Evolutionary conservation across 2,329 filamentous ascomycete species (phyloP).

Genomic region (Chrysoporthe cubensis): DNA sequence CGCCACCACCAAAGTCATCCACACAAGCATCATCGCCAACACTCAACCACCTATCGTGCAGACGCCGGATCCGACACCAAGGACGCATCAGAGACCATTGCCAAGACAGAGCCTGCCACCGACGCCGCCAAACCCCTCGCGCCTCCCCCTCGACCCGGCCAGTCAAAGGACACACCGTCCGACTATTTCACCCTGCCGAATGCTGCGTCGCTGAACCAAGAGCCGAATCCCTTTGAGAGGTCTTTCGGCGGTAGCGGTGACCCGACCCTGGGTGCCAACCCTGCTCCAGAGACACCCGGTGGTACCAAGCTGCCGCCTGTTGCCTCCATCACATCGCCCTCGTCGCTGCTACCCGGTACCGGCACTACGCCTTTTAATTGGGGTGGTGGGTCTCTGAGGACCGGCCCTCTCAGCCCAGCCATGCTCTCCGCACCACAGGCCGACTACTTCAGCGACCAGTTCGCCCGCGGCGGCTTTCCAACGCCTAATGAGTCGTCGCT

Average conservation of each 20-base stretch:
- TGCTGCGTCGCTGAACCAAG: constrained; percentile 65
- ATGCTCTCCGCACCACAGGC: constrained; percentile 88
- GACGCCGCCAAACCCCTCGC: constrained; percentile 69
- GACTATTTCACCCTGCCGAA: constrained; percentile 72
- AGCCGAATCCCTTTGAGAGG: constrained; percentile 96
- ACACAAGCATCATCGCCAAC: constrained; percentile 25
- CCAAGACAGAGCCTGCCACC: constrained; percentile 58
- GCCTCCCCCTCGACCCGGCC: constrained; percentile 69
- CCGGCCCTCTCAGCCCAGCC: constrained; percentile 91
- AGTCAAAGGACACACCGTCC: constrained; percentile 54
- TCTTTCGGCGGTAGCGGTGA: constrained; percentile 71
- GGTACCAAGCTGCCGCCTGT: constrained; percentile 85
- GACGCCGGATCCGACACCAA: constrained; percentile 52
- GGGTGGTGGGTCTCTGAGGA: constrained; percentile 81
- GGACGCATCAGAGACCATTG: constrained; percentile 42
- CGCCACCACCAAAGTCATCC: constrained; percentile 20
- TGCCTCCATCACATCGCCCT: constrained; percentile 87
- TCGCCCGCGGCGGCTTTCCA: constrained; percentile 80
- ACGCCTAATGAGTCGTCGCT: constrained; percentile 97
- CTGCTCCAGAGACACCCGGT: constrained; percentile 74
- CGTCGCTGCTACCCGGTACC: constrained; percentile 74
- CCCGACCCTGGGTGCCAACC: constrained; percentile 19
- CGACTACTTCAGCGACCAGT: constrained; percentile 87
- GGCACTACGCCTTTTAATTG: constrained; percentile 78
- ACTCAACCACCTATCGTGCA: constrained; percentile 36